Conservation (phyloP, 1,284 basidiomycete species). For the Tranzscheliella williamsii region DNA sequence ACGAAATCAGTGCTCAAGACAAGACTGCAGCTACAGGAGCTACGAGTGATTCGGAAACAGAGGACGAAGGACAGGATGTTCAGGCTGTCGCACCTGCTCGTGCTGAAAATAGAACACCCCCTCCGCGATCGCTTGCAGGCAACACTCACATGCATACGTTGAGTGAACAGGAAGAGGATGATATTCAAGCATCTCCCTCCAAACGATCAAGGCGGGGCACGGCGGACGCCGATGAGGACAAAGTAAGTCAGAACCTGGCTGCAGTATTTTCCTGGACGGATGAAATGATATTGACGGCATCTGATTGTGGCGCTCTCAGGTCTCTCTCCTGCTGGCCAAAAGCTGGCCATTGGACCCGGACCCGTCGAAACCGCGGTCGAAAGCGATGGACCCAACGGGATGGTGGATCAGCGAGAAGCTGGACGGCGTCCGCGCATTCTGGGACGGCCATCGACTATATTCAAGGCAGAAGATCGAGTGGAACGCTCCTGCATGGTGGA, state of each 20-base stretch:
- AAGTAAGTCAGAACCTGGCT: conserved; percentile 11
- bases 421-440: conserved; percentile 65
- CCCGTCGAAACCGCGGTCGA: conserved; percentile 11
- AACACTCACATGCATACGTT: not conserved
- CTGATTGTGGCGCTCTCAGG: conserved; percentile 1
- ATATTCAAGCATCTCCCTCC: not conserved
- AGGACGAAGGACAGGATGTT: not conserved
- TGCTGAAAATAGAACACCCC: too few relatives aligned
- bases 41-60: not conserved
- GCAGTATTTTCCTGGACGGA: too few relatives aligned
- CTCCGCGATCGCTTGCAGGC: too few relatives aligned
- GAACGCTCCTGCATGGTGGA: conserved; percentile 69
- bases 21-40: not conserved
- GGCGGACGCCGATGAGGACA: conserved; percentile 5
- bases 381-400: conserved; percentile 66
- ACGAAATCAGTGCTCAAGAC: not conserved
- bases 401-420: conserved; percentile 72
- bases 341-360: conserved; percentile 69
- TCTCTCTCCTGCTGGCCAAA: conserved; percentile 66
- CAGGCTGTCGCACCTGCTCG: too few relatives aligned
- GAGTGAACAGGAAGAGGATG: not conserved
- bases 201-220: not conserved
- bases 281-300: too few relatives aligned
- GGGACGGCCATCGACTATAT: conserved; percentile 68
- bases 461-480: conserved; percentile 70